Evolutionary conservation across 2,329 filamentous ascomycete genomes (phyloP), one percentile per base, ranked within the genome.

Genomic region (Aspergillus transmontanensis): DNA sequence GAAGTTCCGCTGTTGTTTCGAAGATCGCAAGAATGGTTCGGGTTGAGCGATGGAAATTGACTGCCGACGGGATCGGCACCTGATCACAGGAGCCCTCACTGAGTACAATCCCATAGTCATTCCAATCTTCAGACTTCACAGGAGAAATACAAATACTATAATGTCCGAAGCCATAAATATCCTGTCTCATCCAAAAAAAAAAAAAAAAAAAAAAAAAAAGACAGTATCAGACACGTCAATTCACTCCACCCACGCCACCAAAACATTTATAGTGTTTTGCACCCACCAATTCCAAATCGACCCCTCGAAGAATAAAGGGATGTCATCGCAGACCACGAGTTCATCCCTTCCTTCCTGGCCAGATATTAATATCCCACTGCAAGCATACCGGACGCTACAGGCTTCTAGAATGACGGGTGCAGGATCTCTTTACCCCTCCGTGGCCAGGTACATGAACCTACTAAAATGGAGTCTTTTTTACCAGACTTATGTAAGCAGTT

Each of bases 41-140:
- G 34, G 34, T 34, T 34, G 32, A 3, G 10, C 4, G 6, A 36
- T 36, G 34, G 36, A 39, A 39, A 39, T 39, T 39, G 36, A 58
- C 56, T 34, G 32, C 32, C 32, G 32, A 34, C 10, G 3, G 23
- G 56, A 50, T 45, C 21, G 57, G 57, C 57, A 58, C 43, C 43
- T 58, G 57, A 58, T 30, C 26, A 16, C 48, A 6, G 9, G 4
- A 48, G 9, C 56, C 41, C 56, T 48, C 16, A 16, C 34, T 28
- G 19, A 36, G 14, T 16, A 36, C 34, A 36, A 36, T 5, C 14
- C 2, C 34, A 36, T 34, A 34, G 11, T 34, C 10, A 16, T 14
- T 30, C 41, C 12, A 34, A 43, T 30, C 36, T 36, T 36, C 34
- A 36, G 5, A 12, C 14, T 5, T 36, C 34, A 16, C 34, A 36